These are phyloP conservation scores for Sechiopsis laciniata DNA, from an alignment of 306 rosid species.

Conservation along the genomic window DNA sequence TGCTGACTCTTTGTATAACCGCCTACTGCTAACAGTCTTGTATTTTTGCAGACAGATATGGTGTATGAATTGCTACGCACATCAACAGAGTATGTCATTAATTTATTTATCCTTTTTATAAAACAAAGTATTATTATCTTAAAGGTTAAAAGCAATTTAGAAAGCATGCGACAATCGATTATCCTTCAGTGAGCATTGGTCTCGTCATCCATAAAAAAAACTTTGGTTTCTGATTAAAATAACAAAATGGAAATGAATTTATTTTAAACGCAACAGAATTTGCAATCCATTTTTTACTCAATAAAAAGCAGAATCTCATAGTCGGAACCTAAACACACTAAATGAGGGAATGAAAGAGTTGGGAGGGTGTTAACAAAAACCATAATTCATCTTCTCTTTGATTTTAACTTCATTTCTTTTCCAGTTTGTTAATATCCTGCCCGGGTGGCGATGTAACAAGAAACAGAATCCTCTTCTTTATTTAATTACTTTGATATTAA, in stretches of 20 bases:
- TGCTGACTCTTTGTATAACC: neutral
- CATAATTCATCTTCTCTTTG: neutral
- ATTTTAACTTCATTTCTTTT: neutral
- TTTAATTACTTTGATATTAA: neutral
- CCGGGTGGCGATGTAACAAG: neutral
- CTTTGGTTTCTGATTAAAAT: too few relatives aligned
- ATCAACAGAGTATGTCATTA: constrained; percentile 74
- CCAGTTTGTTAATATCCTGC: neutral
- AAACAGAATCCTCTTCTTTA: neutral
- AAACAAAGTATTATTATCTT: neutral
- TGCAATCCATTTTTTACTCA: too few relatives aligned
- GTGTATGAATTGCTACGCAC: constrained; percentile 93
- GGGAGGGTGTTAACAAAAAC: neutral
- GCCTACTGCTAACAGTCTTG: constrained; percentile 17
- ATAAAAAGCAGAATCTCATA: too few relatives aligned
- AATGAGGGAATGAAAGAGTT: too few relatives aligned
- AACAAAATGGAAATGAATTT: too few relatives aligned
- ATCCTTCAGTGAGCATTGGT: neutral
- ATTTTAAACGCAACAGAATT: too few relatives aligned
- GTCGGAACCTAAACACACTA: too few relatives aligned
- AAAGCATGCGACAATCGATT: too few relatives aligned
- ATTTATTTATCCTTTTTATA: constrained; percentile 19
- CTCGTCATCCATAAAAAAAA: too few relatives aligned
- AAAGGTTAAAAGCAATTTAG: neutral
- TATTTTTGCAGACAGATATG: constrained; percentile 76